Conservation (phyloP, 768 basidiomycete species). For the Amanita phalloides region DNA sequence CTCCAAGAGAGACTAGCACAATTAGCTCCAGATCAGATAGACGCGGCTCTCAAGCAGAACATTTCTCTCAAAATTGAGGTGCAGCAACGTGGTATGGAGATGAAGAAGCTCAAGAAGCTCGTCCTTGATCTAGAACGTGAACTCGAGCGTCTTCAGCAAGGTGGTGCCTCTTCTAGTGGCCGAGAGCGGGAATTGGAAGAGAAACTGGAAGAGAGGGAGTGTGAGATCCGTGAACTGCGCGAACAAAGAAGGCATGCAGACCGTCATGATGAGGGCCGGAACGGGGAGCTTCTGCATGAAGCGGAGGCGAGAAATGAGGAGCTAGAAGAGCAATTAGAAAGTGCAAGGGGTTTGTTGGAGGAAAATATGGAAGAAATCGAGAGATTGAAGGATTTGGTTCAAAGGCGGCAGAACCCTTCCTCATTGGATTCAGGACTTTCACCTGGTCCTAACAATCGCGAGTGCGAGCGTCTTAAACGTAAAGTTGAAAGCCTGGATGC, state of each 20-base stretch:
- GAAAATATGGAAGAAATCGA: slow-evolving; percentile 84
- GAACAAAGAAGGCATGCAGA: slow-evolving; percentile 14
- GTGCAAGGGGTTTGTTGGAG: slow-evolving; percentile 54
- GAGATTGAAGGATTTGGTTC: slow-evolving; percentile 56
- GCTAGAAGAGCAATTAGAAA: slow-evolving; percentile 66
- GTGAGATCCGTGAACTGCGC: slow-evolving; percentile 57
- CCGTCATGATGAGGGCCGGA: slow-evolving; percentile 39
- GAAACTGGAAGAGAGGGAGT: slow-evolving; percentile 62
- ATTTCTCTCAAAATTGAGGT: slow-evolving; percentile 90
- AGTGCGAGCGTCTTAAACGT: slow-evolving; percentile 33
- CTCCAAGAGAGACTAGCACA: slow-evolving; percentile 87
- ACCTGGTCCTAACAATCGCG: slow-evolving; percentile 27
- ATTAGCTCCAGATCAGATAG: slow-evolving; percentile 86
- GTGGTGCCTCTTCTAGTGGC: slow-evolving; percentile 29
- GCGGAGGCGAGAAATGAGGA: slow-evolving; percentile 53
- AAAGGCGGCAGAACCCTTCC: slow-evolving; percentile 35
- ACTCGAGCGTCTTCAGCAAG: slow-evolving; percentile 52
- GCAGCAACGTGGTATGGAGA: slow-evolving; percentile 79
- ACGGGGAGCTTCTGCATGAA: slow-evolving; percentile 46
- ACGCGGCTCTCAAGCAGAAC: slow-evolving; percentile 86
- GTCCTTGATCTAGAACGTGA: slow-evolving; percentile 78
- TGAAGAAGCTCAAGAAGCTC: slow-evolving; percentile 87
- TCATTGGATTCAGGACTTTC: slow-evolving; percentile 18
- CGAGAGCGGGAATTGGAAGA: slow-evolving; percentile 72
- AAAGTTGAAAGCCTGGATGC: slow-evolving; percentile 48